Conservation (phyloP, 345 rosid species). For the Psidium friedrichsthalianum region DNA sequence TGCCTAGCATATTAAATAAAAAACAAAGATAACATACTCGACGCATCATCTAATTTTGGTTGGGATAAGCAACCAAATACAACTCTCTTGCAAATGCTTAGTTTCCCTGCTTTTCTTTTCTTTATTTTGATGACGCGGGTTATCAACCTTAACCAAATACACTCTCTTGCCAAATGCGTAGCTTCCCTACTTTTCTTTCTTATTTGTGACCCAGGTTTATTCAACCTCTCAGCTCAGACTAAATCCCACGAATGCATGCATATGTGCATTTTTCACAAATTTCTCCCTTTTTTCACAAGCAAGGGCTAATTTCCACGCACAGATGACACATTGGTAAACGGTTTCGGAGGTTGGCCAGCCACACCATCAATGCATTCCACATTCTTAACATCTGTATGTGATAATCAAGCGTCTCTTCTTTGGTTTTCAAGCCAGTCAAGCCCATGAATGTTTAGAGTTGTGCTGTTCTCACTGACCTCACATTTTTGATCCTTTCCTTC, state of each 20-base stretch:
- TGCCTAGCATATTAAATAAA: not conserved
- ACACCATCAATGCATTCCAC: not conserved
- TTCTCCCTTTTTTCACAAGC: not conserved
- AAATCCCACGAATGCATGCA: not conserved
- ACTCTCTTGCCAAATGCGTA: too few relatives aligned
- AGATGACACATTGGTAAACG: not conserved
- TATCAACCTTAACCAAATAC: not conserved
- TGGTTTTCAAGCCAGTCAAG: not conserved
- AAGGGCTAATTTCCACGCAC: not conserved
- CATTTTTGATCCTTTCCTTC: not conserved
- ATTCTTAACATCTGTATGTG: not conserved
- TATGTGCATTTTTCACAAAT: not conserved
- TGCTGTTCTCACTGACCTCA: not conserved
- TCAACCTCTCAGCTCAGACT: not conserved
- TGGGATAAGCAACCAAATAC: not conserved
- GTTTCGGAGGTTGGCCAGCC: not conserved
- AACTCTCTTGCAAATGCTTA: not conserved
- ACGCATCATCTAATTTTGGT: not conserved
- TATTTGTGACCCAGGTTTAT: too few relatives aligned
- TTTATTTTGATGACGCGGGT: not conserved
- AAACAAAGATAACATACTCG: not conserved
- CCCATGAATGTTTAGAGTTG: not conserved
- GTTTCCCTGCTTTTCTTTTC: not conserved
- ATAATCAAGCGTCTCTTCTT: not conserved
- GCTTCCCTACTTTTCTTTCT: too few relatives aligned